A percentile compares a stretch with the other conserved stretches of the same genome.
These are phyloP conservation scores for Tolypocladium ovalisporum DNA, from an alignment of 2,329 filamentous ascomycete species.

Conservation along the genomic window DNA sequence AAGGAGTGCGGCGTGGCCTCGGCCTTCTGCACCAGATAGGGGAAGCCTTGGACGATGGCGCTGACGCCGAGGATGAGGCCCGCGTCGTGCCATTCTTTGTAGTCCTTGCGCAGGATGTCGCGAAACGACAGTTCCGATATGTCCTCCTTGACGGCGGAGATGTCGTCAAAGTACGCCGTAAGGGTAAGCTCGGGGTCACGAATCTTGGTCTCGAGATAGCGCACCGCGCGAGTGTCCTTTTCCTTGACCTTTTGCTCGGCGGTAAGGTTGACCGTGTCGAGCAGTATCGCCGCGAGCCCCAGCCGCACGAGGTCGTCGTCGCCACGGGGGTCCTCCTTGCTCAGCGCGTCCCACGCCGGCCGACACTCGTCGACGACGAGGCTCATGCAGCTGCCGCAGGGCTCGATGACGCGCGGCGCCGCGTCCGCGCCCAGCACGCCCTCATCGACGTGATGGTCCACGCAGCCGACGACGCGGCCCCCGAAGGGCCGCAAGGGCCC, in stretches of 20 bases:
- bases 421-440: slow-evolving; percentile 33
- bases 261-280: slow-evolving; percentile 60
- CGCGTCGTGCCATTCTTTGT: slow-evolving; percentile 63
- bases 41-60: slow-evolving; percentile 51
- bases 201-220: slow-evolving; percentile 44
- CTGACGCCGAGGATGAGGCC: slow-evolving; percentile 53
- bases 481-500: slow-evolving; percentile 46
- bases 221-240: slow-evolving; percentile 46
- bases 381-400: slow-evolving; percentile 62
- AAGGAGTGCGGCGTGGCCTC: slow-evolving; percentile 32
- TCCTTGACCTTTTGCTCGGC: slow-evolving; percentile 53
- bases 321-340: slow-evolving; percentile 13
- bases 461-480: slow-evolving; percentile 46
- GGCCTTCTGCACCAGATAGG: slow-evolving; percentile 46
- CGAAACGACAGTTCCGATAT: slow-evolving; percentile 48
- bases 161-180: slow-evolving; percentile 43
- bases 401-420: slow-evolving; percentile 50
- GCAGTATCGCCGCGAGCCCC: slow-evolving; percentile 58
- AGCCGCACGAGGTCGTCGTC: slow-evolving; percentile 55
- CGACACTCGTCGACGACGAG: slow-evolving; percentile 52
- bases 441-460: slow-evolving; percentile 77
- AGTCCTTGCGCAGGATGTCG: slow-evolving; percentile 71
- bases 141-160: slow-evolving; percentile 56
- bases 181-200: slow-evolving; percentile 36
- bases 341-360: slow-evolving; percentile 45